Evolutionary conservation across 192 early-diverging fungal species (phyloP).

Genomic region (Backusella australiensis): DNA sequence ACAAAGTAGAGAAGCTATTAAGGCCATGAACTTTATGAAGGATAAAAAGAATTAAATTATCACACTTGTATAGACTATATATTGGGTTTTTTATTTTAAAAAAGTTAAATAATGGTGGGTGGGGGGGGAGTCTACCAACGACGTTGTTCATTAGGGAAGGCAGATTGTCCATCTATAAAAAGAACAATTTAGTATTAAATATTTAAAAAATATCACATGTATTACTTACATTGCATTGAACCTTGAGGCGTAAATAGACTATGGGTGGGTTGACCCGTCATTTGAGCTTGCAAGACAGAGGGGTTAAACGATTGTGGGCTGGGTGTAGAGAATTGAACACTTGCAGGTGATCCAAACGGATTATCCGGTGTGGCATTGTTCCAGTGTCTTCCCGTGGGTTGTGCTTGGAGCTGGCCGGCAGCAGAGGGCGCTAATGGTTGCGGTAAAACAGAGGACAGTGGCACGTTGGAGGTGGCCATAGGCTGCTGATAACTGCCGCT

Average conservation of each 20-base stretch:
- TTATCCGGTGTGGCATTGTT: constrained; percentile 36
- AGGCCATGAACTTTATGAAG: constrained; percentile 74
- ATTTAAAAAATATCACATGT: background rate
- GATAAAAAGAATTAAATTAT: constrained; percentile 67
- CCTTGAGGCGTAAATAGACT: constrained; percentile 27
- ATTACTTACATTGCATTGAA: constrained; percentile 31
- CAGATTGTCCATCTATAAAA: constrained; percentile 20
- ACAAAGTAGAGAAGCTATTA: constrained; percentile 59
- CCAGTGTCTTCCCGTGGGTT: constrained; percentile 45
- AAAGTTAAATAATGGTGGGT: background rate
- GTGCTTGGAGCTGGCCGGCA: constrained; percentile 31
- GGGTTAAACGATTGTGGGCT: constrained; percentile 14
- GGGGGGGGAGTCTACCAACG: background rate
- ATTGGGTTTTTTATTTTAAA: background rate
- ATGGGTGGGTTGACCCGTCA: background rate
- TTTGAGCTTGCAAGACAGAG: constrained; percentile 5
- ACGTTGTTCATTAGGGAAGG: constrained; percentile 19
- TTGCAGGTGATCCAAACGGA: constrained; percentile 34
- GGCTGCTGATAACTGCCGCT: constrained; percentile 13
- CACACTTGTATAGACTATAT: background rate
- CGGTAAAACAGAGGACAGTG: constrained; percentile 16
- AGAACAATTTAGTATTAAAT: background rate
- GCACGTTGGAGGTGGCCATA: constrained; percentile 11
- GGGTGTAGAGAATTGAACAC: constrained; percentile 31
- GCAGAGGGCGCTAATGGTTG: constrained; percentile 25